Conservation (phyloP, 768 basidiomycete genomes). For the Melanogaster broomeanus region DNA sequence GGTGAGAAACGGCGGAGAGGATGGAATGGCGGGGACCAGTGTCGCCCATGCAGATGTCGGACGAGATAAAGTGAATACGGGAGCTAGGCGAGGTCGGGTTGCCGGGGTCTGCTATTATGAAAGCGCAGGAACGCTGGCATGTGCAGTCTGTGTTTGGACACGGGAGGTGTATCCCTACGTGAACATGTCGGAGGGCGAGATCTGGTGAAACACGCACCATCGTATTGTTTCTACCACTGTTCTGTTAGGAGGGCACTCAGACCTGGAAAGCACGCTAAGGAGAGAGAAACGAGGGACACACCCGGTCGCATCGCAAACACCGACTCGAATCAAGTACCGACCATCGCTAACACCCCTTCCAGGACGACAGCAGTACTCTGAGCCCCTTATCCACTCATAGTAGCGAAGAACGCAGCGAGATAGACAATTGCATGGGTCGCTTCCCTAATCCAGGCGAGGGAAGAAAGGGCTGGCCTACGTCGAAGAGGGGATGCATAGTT, state of each 20-base stretch:
- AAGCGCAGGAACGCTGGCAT: constrained; percentile 79
- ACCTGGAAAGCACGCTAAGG: no score
- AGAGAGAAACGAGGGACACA: no score
- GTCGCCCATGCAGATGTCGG: constrained; percentile 87
- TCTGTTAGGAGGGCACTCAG: constrained; percentile 30
- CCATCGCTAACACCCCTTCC: no score
- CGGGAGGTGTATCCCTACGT: constrained; percentile 66
- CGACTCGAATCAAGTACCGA: no score
- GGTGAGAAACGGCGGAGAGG: constrained; percentile 53
- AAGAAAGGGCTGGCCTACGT: no score
- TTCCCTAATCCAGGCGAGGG: no score
- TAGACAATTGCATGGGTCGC: no score
- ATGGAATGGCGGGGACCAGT: constrained; percentile 72
- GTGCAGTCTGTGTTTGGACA: constrained; percentile 70
- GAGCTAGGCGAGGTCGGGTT: constrained; percentile 43
- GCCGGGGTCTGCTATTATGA: constrained; percentile 58
- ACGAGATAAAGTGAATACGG: constrained; percentile 73
- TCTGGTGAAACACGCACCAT: constrained; percentile 47
- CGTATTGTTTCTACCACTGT: constrained; percentile 83
- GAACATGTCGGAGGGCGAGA: neutral
- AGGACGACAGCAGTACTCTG: no score
- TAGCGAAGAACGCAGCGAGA: no score
- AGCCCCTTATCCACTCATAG: no score
- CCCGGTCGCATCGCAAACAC: no score
- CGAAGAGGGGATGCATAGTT: no score